Evolutionary conservation across 805 yeast species (phyloP), one percentile per base, ranked within the genome.

Genomic region (Suhomyces tanzawaensis): DNA sequence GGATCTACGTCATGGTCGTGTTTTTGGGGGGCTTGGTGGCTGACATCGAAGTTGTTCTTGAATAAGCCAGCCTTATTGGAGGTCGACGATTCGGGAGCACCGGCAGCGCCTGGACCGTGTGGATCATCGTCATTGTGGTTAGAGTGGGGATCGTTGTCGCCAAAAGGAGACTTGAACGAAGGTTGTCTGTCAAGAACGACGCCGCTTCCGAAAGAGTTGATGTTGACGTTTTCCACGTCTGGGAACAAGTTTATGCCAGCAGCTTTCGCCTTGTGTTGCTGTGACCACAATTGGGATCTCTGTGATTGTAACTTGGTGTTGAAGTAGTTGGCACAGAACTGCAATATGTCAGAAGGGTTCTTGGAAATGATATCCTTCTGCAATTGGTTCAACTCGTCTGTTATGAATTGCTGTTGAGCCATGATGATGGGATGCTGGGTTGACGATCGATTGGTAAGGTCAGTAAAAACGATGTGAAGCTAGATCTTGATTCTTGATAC

Each of bases 241-340:
- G 72, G 71, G 41, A 63, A 72, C 47, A 76, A 59, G 29, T 64
- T 70, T 21, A 79, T 62, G 1, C 82, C 82, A 25, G 76, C 71
- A 1, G 73, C 64, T 31, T 58, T 62, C 4, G 79, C 80, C 44
- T 66, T 67, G 28, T 65, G 53, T 49, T 72, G 75, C 41, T 71
- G 74, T n/a, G 58, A 57, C 76, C 79, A 76, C 34, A 73, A 60
- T 26, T 68, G 70, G 19, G 66, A 53, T 53, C 85, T 71, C 53
- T 82, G 85, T 21, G 73, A 71, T 47, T 79, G 81, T 42, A 85
- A 64, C 42, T 81, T 76, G 34, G 69, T 58, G 53, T 74, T 76
- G 66, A 85, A 85, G 60, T 81, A 82, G 59, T 80, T 76, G 39
- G 85, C 82, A 52, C 90, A 82, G 62, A 84, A 85, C 53, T 85